Base-by-base conservation (phyloP, 2,329 filamentous ascomycete species). In the Nigrospora osmanthi region DNA sequence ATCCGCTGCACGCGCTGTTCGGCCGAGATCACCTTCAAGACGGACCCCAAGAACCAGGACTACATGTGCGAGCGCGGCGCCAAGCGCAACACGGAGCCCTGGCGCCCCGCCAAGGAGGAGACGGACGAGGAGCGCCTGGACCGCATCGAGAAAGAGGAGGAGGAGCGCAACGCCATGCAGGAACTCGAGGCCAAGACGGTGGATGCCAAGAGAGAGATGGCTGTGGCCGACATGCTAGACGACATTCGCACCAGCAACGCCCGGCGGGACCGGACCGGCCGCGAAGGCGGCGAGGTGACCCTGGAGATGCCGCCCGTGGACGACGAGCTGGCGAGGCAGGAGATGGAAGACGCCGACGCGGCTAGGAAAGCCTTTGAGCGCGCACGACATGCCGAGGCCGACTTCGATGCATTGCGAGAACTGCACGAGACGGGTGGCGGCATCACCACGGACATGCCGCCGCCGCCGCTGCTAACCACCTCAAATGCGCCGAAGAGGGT, bases 161-260 rank as follows among this genome's bases (percentile, higher is more conserved):
- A 83, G 47, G 89, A 95, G 64, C 76, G 82, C 52, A 90, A 96
- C 63, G 88, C 89, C 17, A 98, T 98, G 94, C 86, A 86, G 46
- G 90, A 96, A 61, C 69, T 98, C 39, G 93, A 98, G 68, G 84
- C 86, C 51, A 97, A 97, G 70, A 95, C 91, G 45, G 70, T 86
- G 17, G 93, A 98, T 63, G 90, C 90, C 1, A 90, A 93, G 70
- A 77, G 85, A 35, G 93, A 98, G 66, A 98, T 98, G 90, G 88
- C 87, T 15, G 88, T 96, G 38, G 93, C 93, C 2, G 93, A 98
- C 70, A 91, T 90, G 9, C 69, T 98, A 45, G 93, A 98, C 64
- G 90, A 96, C 68, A 96, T 98, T 46, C 76, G 91, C 45, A 91
- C 87, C 43, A 73, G 91, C 52, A 98, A 98, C 67, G 93, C 93